phyloP scores from a whole-genome alignment of 1,284 basidiomycete genomes.

The Veloporphyrellus conicus region DNA sequence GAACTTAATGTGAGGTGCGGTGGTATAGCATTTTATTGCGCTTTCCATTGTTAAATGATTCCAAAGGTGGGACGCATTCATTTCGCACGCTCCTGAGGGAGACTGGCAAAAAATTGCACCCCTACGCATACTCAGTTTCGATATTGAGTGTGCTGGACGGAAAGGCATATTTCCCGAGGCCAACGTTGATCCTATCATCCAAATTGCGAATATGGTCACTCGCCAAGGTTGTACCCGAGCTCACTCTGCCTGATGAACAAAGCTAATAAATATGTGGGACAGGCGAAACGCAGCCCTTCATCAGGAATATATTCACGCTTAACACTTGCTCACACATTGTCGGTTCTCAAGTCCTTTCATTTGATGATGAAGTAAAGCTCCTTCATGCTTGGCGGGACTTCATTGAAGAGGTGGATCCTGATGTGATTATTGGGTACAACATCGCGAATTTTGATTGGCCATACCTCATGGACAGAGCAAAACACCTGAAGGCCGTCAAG shows the following conservation, averaged over 20 bases:
- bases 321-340: conserved; percentile 91
- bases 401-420: conserved; percentile 83
- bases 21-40: background rate
- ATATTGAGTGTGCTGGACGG: conserved; percentile 95
- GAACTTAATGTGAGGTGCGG: conserved; percentile 73
- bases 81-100: conserved; percentile 86
- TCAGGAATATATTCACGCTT: conserved; percentile 93
- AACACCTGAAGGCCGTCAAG: conserved; percentile 64
- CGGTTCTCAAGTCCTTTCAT: conserved; percentile 90
- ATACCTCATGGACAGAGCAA: conserved; percentile 87
- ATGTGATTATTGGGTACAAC: conserved; percentile 93
- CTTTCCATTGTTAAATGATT: background rate
- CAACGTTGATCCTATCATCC: conserved; percentile 85
- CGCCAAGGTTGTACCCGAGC: conserved; percentile 66
- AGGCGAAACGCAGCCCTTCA: conserved; percentile 86
- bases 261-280: conserved; percentile 5
- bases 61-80: conserved; percentile 72
- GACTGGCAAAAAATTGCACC: conserved; percentile 89
- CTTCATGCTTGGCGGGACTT: conserved; percentile 82
- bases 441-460: conserved; percentile 90
- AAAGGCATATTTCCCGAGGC: conserved; percentile 95
- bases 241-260: background rate
- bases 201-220: conserved; percentile 97
- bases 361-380: conserved; percentile 69
- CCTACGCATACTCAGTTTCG: conserved; percentile 87